phyloP scores from a whole-genome alignment of 176 grass and related monocot species.

The Rhynchospora pubera region DNA sequence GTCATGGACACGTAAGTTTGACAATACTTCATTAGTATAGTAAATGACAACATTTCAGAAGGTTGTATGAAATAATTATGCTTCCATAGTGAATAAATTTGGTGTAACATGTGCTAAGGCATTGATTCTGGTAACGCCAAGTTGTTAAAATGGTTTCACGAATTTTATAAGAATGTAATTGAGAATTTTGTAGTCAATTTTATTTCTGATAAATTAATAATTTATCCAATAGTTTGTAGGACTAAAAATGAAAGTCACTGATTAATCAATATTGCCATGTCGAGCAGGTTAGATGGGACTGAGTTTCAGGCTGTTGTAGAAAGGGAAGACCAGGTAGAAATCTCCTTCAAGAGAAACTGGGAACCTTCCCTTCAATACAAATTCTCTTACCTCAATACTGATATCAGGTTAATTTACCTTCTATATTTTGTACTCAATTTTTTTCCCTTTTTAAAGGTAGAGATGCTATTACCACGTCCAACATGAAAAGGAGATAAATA shows the following conservation, averaged over 20 bases:
- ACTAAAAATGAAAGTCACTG: not conserved
- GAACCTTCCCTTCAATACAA: slow-evolving; percentile 22
- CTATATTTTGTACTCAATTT: not conserved
- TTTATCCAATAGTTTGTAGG: not conserved
- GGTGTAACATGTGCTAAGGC: not conserved
- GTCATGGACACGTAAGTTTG: slow-evolving; percentile 27
- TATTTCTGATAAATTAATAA: not conserved
- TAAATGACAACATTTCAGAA: not conserved
- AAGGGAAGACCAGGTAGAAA: slow-evolving; percentile 45
- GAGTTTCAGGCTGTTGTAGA: slow-evolving; percentile 40
- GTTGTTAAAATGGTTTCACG: not conserved
- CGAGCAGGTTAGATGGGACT: slow-evolving; percentile 39
- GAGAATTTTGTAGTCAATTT: not conserved
- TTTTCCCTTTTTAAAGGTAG: not conserved
- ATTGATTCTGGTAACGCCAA: not conserved
- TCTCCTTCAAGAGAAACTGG: slow-evolving; percentile 68
- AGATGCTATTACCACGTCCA: not conserved
- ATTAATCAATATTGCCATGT: not conserved
- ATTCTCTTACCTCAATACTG: slow-evolving; percentile 29
- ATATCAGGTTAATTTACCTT: slow-evolving; percentile 49
- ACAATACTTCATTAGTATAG: not conserved
- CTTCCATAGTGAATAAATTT: not conserved
- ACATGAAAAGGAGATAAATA: not conserved
- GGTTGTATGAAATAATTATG: not conserved
- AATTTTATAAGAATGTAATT: not conserved